A percentile compares a stretch with the other conserved stretches of the same genome.
These are phyloP conservation scores for Tetrapisispora fleetii DNA, from an alignment of 805 yeast species.

Conservation along the genomic window DNA sequence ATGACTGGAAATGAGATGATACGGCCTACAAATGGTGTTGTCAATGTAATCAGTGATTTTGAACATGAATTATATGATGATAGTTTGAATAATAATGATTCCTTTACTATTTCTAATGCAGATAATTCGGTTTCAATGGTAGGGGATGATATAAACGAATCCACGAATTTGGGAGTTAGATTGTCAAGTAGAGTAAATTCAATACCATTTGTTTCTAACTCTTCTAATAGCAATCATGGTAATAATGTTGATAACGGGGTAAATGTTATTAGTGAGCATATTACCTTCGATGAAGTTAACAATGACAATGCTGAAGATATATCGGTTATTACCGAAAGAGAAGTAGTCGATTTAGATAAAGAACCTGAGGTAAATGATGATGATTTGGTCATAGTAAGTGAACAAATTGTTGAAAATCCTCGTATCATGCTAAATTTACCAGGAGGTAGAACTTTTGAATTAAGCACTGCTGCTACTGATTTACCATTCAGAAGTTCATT, in stretches of 20 bases:
- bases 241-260: not conserved
- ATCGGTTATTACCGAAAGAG: conserved; percentile 1
- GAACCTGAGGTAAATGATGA: conserved; percentile 17
- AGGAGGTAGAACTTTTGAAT: conserved; percentile 18
- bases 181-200: no score
- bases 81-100: no score
- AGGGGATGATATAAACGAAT: not conserved
- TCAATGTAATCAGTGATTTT: not conserved
- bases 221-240: not conserved
- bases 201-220: no score
- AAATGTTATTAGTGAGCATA: conserved; percentile 8
- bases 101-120: not conserved
- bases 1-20: not conserved
- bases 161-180: not conserved
- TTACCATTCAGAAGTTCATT: conserved; percentile 22
- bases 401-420: conserved; percentile 16
- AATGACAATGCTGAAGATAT: conserved; percentile 16
- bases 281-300: not conserved
- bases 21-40: not conserved
- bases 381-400: conserved; percentile 25
- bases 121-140: not conserved
- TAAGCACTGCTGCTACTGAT: conserved; percentile 16
- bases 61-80: not conserved
- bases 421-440: conserved; percentile 19
- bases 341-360: conserved; percentile 20